These are phyloP conservation scores for Aristolochia californica DNA, from an alignment of 164 flowering plant species.

Conservation along the genomic window DNA sequence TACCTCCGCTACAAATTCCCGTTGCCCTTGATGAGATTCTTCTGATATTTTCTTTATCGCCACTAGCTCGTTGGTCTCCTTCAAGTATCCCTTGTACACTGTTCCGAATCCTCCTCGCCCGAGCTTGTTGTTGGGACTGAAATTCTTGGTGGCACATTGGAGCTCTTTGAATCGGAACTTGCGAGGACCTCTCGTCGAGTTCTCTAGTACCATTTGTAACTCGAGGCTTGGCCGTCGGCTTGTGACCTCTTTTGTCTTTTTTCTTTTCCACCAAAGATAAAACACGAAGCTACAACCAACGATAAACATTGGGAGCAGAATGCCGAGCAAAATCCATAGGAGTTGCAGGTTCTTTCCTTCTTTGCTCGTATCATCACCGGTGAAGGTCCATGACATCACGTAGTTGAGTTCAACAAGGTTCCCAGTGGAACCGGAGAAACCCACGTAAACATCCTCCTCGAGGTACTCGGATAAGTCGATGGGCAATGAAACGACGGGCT, in stretches of 20 bases:
- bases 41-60: constrained; percentile 48
- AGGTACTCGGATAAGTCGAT: constrained; percentile 22
- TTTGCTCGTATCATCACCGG: constrained; percentile 6
- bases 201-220: constrained; percentile 23
- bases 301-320: constrained; percentile 8
- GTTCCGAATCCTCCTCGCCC: constrained; percentile 64
- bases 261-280: constrained; percentile 7
- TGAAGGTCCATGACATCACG: constrained; percentile 33
- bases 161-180: constrained; percentile 40
- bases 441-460: constrained; percentile 8
- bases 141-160: constrained; percentile 36
- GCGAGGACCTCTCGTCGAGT: constrained; percentile 26
- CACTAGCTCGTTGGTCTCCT: constrained; percentile 18
- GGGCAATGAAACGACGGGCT: constrained; percentile 9
- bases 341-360: neutral
- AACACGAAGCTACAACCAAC: constrained; percentile 1
- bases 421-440: constrained; percentile 12
- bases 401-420: constrained; percentile 23
- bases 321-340: constrained; percentile 23
- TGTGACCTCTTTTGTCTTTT: neutral
- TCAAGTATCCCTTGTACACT: constrained; percentile 44
- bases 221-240: constrained; percentile 2
- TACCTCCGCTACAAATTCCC: constrained; percentile 51
- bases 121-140: constrained; percentile 34
- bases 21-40: constrained; percentile 34